Percentiles rank a stretch among this genome's conserved stretches.
Conservation (phyloP, 164 flowering plant genomes). For the Tetracentron sinense region DNA sequence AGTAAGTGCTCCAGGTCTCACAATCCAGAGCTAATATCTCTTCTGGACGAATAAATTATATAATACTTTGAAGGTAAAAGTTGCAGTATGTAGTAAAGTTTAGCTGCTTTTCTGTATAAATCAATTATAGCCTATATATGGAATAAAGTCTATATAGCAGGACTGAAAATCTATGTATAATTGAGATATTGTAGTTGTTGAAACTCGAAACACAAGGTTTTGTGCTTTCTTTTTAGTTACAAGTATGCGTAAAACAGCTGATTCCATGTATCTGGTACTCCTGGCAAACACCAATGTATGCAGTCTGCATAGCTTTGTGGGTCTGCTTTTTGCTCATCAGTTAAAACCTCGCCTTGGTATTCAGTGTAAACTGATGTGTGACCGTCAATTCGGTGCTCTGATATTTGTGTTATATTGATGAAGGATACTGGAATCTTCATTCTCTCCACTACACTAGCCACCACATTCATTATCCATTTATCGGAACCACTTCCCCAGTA, state of each 20-base stretch:
- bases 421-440: constrained; percentile 78
- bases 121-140: too few species aligned
- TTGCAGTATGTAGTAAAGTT: background rate
- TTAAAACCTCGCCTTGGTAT: constrained; percentile 55
- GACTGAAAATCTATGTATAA: too few species aligned
- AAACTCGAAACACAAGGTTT: background rate
- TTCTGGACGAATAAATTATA: background rate
- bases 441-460: constrained; percentile 31
- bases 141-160: background rate
- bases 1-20: constrained; percentile 35
- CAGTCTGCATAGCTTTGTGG: constrained; percentile 74
- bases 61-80: constrained; percentile 13
- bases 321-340: constrained; percentile 67
- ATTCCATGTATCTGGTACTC: constrained; percentile 23
- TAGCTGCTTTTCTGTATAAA: too few species aligned
- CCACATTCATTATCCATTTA: constrained; percentile 61
- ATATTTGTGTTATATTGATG: constrained; percentile 76
- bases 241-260: too few species aligned
- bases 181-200: too few species aligned
- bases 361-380: constrained; percentile 82
- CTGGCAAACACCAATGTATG: constrained; percentile 62
- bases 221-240: too few species aligned
- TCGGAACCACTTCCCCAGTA: constrained; percentile 88
- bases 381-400: constrained; percentile 79
- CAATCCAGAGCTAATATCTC: constrained; percentile 37